These are phyloP conservation scores for Pleurotus pulmonarius DNA, from an alignment of 768 basidiomycete genomes.

Conservation along the genomic window DNA sequence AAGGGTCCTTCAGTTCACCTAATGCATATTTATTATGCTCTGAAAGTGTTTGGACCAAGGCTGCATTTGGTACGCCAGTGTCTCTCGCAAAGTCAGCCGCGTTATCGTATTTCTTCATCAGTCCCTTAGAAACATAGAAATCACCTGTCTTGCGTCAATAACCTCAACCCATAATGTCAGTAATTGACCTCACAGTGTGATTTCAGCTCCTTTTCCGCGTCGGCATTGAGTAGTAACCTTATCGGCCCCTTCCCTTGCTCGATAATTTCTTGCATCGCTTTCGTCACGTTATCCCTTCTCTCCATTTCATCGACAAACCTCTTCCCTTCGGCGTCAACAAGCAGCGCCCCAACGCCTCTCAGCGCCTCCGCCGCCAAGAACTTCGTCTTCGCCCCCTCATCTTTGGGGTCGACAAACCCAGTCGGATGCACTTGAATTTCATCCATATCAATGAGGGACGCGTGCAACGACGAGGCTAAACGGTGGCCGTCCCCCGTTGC, in stretches of 20 bases:
- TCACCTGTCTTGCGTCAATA: conserved; percentile 11
- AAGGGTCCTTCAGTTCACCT: conserved; percentile 17
- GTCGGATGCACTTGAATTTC: conserved; percentile 46
- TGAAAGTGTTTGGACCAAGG: conserved; percentile 12
- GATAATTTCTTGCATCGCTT: conserved; percentile 18
- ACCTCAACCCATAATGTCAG: not conserved
- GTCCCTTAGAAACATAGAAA: conserved; percentile 21
- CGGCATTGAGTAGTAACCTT: conserved; percentile 15
- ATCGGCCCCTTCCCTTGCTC: conserved; percentile 17
- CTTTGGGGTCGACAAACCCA: conserved; percentile 77
- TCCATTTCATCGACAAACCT: conserved; percentile 76
- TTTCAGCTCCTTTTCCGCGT: conserved; percentile 16
- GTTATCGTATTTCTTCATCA: conserved; percentile 20
- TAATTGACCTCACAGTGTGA: conserved; percentile 14
- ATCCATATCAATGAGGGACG: conserved; percentile 17
- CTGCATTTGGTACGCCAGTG: conserved; percentile 11
- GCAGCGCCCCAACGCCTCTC: conserved; percentile 74
- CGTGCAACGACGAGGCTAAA: conserved; percentile 14
- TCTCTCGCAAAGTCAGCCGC: conserved; percentile 15
- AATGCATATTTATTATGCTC: conserved; percentile 11
- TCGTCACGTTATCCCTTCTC: conserved; percentile 38
- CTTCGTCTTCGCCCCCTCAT: conserved; percentile 66
- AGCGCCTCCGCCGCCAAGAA: conserved; percentile 82
- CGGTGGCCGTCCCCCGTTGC: conserved; percentile 21
- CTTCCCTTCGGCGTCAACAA: conserved; percentile 65